These are phyloP conservation scores for Botrytis elliptica DNA, from an alignment of 2,329 filamentous ascomycete genomes.

Conservation along the genomic window DNA sequence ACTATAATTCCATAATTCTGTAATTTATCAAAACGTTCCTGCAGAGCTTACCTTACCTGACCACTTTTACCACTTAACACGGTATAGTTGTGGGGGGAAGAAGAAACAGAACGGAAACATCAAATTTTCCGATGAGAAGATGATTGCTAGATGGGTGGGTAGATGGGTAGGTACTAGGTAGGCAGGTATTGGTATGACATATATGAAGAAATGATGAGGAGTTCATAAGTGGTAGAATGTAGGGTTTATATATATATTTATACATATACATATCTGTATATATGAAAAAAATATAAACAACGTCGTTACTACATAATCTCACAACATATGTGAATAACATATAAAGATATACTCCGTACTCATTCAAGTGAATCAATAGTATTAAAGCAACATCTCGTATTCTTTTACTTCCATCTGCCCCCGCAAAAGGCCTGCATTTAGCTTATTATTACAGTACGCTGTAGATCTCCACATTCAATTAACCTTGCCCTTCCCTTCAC, in stretches of 20 bases:
- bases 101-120: not conserved
- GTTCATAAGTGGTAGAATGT: not conserved
- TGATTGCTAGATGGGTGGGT: not conserved
- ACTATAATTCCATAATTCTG: not conserved
- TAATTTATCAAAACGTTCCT: not conserved
- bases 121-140: not conserved
- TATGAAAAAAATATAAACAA: not conserved
- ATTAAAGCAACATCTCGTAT: slow-evolving; percentile 1
- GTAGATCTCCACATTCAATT: slow-evolving; percentile 1
- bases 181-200: not conserved
- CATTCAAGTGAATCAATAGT: not conserved
- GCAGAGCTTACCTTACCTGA: not conserved
- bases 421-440: not conserved
- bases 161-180: too few relatives aligned
- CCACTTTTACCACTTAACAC: not conserved
- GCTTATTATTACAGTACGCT: not conserved
- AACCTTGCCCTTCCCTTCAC: not conserved
- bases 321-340: not conserved
- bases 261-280: not conserved
- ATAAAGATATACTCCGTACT: not conserved
- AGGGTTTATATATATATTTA: not conserved
- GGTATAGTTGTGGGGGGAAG: slow-evolving; percentile 2
- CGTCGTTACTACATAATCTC: not conserved
- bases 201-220: not conserved
- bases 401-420: not conserved